These are phyloP conservation scores for Fragilaria radians DNA, from an alignment of 108 stramenopile species.

Conservation along the genomic window DNA sequence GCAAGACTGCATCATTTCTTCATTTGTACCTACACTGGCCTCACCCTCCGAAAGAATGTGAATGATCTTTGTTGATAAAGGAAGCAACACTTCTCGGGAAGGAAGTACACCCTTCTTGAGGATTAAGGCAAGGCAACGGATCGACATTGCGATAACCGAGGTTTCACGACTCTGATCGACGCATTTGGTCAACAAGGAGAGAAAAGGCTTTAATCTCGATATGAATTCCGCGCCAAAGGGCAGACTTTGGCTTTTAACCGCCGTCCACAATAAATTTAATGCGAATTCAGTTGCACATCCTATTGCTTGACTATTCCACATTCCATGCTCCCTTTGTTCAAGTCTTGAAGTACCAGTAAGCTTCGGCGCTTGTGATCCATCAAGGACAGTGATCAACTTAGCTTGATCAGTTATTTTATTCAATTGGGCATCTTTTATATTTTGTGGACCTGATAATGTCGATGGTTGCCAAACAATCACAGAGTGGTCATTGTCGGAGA, in stretches of 20 bases:
- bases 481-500: background rate
- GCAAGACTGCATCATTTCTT: constrained; percentile 84
- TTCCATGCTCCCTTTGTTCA: background rate
- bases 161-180: constrained; percentile 61
- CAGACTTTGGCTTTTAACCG: constrained; percentile 56
- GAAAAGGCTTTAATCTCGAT: constrained; percentile 78
- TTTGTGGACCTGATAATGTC: background rate
- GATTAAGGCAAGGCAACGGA: constrained; percentile 72
- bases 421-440: constrained; percentile 4
- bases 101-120: constrained; percentile 79
- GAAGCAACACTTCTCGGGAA: constrained; percentile 40
- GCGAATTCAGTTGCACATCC: constrained; percentile 81
- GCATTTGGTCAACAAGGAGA: constrained; percentile 71
- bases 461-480: background rate
- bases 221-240: constrained; percentile 32
- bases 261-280: constrained; percentile 67
- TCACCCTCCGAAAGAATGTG: constrained; percentile 53
- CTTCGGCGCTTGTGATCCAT: constrained; percentile 81
- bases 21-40: constrained; percentile 50
- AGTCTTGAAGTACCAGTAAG: constrained; percentile 73
- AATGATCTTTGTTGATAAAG: constrained; percentile 66
- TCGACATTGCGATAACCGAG: constrained; percentile 65
- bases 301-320: constrained; percentile 63
- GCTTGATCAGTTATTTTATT: background rate
- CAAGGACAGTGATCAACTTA: constrained; percentile 48